Evolutionary conservation across 192 early-diverging fungal species (phyloP), one percentile per base, ranked within the genome.

Genomic region (Chytriomyces sp.): DNA sequence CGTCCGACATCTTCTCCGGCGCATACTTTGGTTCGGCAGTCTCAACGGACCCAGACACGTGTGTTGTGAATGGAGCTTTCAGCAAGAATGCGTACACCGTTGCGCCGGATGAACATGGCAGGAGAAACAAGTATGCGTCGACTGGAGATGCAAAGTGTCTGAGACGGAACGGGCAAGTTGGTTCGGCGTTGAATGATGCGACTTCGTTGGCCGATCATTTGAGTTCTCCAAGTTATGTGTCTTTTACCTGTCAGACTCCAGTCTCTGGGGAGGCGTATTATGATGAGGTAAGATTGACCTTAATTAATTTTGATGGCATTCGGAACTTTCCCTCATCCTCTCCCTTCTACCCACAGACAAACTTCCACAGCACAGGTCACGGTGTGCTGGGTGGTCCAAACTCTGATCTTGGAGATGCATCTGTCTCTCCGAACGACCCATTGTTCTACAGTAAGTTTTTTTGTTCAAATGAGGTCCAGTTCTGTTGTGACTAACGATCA

Each of bases 21-120:
- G 8, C 9, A 4, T 67, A 67, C 45, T 67, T 67, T 35, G 66
- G 66, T 3, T n/a, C 66, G n/a, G 43, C 35, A 5, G n/a, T 26
- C 7, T 53, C 48, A 7, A 53, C 11, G 2, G 50, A 59, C 44
- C 23, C 50, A 0, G 76, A 67, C 47, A 13, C 9, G 6, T 77
- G 76, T 57, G 23, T 77, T 28, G 26, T 23, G 18, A 11, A 49
- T 11, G 76, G 76, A 7, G 43, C 66, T 45, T 23, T 67, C 66
- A 35, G 26, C 16, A 67, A 67, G 10, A 10, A 10, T 18, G 28
- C 66, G 43, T 11, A 67, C 45, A 10, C 3, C 16, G 66, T 67
- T 46, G 66, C 66, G 1, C 66, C 66, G 44, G 66, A 67, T 46
- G 66, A 26, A 13, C 16, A 9, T 8, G 66, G 66, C 46, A 57